A percentile compares a stretch with the other conserved stretches of the same genome.
These are phyloP conservation scores for Sugiyamaella qingdaonensis DNA, from an alignment of 805 yeast species.

Conservation along the genomic window DNA sequence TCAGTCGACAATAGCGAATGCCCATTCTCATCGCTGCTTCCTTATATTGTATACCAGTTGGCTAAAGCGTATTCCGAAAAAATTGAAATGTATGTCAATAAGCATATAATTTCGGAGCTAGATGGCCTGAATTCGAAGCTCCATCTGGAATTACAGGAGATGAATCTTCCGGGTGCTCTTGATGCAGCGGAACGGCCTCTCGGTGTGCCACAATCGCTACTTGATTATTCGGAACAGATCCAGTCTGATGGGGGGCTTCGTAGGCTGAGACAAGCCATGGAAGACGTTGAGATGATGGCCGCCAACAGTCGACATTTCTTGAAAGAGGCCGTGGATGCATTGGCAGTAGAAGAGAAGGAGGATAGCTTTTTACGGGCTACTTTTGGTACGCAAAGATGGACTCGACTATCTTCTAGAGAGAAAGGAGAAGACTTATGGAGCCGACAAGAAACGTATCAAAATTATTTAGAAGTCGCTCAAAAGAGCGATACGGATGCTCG, in stretches of 20 bases:
- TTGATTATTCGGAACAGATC: constrained; percentile 53
- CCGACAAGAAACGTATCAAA: constrained; percentile 43
- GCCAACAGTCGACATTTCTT: constrained; percentile 41
- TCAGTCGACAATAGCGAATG: neutral
- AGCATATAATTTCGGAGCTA: constrained; percentile 37
- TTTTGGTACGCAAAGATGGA: constrained; percentile 56
- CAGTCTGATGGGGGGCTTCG: constrained; percentile 49
- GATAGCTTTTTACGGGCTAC: constrained; percentile 49
- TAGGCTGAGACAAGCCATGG: constrained; percentile 39
- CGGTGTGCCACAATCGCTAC: constrained; percentile 53
- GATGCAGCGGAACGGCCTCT: constrained; percentile 56
- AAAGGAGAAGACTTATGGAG: constrained; percentile 40
- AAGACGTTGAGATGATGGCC: constrained; percentile 45
- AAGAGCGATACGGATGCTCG: constrained; percentile 56
- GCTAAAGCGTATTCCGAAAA: constrained; percentile 67
- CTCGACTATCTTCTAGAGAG: constrained; percentile 42
- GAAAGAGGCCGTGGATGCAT: constrained; percentile 42
- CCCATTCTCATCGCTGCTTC: constrained; percentile 57
- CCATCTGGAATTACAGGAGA: constrained; percentile 36
- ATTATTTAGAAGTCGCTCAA: constrained; percentile 53
- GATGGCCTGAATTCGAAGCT: constrained; percentile 24
- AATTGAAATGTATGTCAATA: constrained; percentile 48
- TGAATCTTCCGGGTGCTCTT: constrained; percentile 57
- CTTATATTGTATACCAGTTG: constrained; percentile 59
- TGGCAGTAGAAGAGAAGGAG: constrained; percentile 50